Conservation (phyloP, 1,284 basidiomycete species). For the Marasmius oreades region DNA sequence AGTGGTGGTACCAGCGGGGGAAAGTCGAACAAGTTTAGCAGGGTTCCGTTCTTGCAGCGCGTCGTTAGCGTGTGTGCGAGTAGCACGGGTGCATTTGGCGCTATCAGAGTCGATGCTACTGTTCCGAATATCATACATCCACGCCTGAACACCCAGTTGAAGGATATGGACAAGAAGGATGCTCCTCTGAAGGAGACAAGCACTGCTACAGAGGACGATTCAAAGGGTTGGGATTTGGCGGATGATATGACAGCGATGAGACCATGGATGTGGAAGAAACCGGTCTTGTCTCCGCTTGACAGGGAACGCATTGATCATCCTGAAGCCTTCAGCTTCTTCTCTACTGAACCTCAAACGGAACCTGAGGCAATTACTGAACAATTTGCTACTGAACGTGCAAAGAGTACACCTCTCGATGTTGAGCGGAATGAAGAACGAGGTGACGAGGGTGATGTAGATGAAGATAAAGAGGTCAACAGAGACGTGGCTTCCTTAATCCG, state of each 20-base stretch:
- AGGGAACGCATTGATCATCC: constrained; percentile 4
- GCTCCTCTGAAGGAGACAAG: too few species aligned
- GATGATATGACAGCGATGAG: constrained; percentile 9
- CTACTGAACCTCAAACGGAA: neutral
- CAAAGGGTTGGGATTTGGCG: constrained; percentile 13
- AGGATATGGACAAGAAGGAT: neutral
- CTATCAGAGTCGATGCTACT: constrained; percentile 73
- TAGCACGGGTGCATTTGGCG: constrained; percentile 87
- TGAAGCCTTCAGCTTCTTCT: neutral
- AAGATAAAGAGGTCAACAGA: constrained; percentile 39
- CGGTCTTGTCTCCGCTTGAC: constrained; percentile 3
- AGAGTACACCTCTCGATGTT: too few species aligned
- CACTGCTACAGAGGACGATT: neutral
- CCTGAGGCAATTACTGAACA: neutral
- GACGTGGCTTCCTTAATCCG: constrained; percentile 38
- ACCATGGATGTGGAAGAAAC: constrained; percentile 12
- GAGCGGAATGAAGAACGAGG: neutral
- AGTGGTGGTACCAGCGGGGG: constrained; percentile 35
- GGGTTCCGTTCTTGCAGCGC: constrained; percentile 82
- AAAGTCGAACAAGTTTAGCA: constrained; percentile 80
- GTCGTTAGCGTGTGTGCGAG: constrained; percentile 84
- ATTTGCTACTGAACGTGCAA: neutral
- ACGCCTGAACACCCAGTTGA: neutral
- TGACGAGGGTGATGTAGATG: constrained; percentile 16
- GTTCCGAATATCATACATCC: constrained; percentile 47